Base-by-base conservation (phyloP, 495 filamentous ascomycete species). In the Clavariopsis aquatica region DNA sequence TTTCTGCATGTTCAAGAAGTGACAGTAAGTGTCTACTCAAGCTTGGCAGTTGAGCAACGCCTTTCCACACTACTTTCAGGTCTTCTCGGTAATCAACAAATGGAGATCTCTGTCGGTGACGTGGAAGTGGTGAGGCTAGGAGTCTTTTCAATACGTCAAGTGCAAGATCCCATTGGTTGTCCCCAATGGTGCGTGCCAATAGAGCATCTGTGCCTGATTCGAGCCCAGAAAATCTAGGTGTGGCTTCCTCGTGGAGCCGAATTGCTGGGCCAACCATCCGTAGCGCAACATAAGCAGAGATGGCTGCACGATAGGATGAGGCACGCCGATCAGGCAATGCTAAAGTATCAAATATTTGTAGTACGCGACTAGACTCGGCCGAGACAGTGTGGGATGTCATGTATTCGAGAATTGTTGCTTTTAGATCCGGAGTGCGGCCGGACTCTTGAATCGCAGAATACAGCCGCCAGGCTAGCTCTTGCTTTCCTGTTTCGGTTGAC, bases 361-460 rank as follows among this genome's bases (percentile, higher is more conserved):
- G 34, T 34, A 66, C 20, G 13, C 67, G 67, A 23, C 23, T 63
- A 17, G 67, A 49, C 15, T 68, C 43, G 12, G 34, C 8, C 19
- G 45, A 45, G 31, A 58, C 52, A 45, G 43, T 17, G 23, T 49
- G 22, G 22, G 46, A 45, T 20, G 58, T 69, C 2, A 77, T 68
- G 64, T 74, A 77, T 4, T 68, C 57, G 23, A 77, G 64, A 15
- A 77, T 49, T 29, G 73, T 67, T 24, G 47, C 49, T 52, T 47
- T 49, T 23, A 64, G 10, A 3, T 20, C 22, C 17, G 59, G 36
- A 3, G 68, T 51, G 20, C 52, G 58, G 58, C 75, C 64, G 65
- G 72, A 19, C 23, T 69, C 58, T n/a, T 24, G 45, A 4, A 68
- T 34, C 49, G 28, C 49, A 31, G 29, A 10, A 46, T 65, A 57